phyloP scores from a whole-genome alignment of 1,284 basidiomycete species.

The Tilletia walkeri region DNA sequence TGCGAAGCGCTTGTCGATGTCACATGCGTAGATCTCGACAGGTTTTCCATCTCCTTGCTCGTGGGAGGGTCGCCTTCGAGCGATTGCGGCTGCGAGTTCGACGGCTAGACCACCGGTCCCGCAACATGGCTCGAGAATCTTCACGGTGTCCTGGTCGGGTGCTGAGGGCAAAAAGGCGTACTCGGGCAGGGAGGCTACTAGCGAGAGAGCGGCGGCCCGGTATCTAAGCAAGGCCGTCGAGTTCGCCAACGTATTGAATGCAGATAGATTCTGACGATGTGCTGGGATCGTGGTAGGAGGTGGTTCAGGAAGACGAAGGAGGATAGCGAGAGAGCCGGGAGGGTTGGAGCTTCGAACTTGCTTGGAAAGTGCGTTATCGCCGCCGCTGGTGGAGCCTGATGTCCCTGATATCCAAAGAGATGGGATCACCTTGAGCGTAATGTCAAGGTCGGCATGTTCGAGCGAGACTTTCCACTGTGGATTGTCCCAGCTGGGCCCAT shows the following conservation, averaged over 20 bases:
- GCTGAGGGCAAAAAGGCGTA: not conserved
- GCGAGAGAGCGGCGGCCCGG: not conserved
- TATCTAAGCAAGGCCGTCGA: not conserved
- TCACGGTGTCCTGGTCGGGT: not conserved
- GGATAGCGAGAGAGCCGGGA: not conserved
- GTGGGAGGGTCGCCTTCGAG: not conserved
- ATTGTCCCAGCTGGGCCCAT: not conserved
- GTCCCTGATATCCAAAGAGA: not conserved
- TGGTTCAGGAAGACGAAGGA: not conserved
- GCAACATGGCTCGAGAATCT: not conserved
- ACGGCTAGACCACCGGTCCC: constrained; percentile 5
- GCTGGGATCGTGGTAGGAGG: not conserved
- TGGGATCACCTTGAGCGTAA: constrained; percentile 2
- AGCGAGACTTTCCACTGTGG: not conserved
- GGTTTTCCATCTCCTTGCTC: not conserved
- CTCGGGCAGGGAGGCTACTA: not conserved
- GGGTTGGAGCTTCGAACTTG: not conserved
- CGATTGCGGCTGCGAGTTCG: not conserved
- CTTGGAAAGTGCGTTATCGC: not conserved
- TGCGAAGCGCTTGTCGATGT: not conserved
- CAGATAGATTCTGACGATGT: not conserved
- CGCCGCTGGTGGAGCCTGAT: too few relatives aligned
- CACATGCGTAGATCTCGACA: not conserved
- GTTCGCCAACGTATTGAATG: not conserved
- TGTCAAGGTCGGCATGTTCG: not conserved